phyloP scores from a whole-genome alignment of 2,329 filamentous ascomycete species.

The Xylariaceae sp. region DNA sequence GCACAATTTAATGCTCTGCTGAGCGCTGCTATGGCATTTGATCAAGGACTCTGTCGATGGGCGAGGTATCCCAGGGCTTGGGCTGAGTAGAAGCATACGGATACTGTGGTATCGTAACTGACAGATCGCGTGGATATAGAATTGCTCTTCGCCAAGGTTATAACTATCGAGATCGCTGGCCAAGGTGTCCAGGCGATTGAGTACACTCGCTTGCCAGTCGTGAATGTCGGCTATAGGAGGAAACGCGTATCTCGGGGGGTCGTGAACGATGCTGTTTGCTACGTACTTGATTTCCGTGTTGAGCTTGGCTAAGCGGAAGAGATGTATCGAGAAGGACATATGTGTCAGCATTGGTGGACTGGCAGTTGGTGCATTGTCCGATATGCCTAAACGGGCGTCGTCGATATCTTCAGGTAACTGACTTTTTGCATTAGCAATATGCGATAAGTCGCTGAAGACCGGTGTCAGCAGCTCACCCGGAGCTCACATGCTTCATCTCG shows the following conservation, averaged over 20 bases:
- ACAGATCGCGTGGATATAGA: constrained; percentile 45
- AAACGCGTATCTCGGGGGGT: constrained; percentile 43
- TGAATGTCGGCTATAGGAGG: constrained; percentile 36
- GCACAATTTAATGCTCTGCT: constrained; percentile 38
- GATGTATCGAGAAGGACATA: constrained; percentile 43
- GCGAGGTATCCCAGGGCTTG: constrained; percentile 48
- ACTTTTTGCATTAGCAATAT: background rate
- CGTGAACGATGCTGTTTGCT: constrained; percentile 48
- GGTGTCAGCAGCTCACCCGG: constrained; percentile 30
- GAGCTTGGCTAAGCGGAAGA: constrained; percentile 44
- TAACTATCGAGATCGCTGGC: constrained; percentile 18
- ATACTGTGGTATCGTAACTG: constrained; percentile 26
- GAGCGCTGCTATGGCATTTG: constrained; percentile 41
- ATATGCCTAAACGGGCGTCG: constrained; percentile 12
- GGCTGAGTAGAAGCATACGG: constrained; percentile 45
- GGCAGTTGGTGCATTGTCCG: background rate
- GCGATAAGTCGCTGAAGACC: background rate
- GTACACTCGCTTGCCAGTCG: constrained; percentile 43
- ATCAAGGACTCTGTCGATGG: constrained; percentile 38
- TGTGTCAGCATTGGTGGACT: constrained; percentile 5
- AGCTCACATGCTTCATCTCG: constrained; percentile 53
- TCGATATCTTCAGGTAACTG: constrained; percentile 18
- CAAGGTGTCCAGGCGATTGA: constrained; percentile 30
- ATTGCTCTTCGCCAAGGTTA: constrained; percentile 27
- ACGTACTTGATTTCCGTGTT: constrained; percentile 58